These are phyloP conservation scores for Cystoisospora suis DNA, from an alignment of 169 alveolate species.

Conservation along the genomic window DNA sequence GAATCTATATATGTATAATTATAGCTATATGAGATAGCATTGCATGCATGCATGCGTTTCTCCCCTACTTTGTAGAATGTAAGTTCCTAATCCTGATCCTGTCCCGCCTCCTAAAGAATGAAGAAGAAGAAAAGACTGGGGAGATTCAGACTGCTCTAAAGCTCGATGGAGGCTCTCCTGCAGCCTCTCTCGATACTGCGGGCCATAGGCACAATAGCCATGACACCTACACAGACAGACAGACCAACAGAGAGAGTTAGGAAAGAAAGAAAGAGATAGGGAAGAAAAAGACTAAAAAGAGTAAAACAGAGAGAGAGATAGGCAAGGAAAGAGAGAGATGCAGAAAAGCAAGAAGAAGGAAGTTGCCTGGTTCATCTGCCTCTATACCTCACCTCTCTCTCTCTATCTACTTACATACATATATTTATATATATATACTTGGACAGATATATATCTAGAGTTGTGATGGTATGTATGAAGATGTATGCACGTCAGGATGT, in stretches of 20 bases:
- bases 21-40: too few species aligned
- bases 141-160: slow-evolving; percentile 89
- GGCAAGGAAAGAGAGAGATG: neutral
- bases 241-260: neutral
- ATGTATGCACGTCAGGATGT: neutral
- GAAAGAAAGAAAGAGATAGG: neutral
- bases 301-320: neutral
- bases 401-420: neutral
- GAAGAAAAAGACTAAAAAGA: neutral
- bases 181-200: slow-evolving; percentile 83
- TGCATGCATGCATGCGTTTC: slow-evolving; percentile 31
- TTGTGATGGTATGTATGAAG: neutral
- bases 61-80: slow-evolving; percentile 87
- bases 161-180: slow-evolving; percentile 72
- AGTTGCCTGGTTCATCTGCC: too few species aligned
- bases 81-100: slow-evolving; percentile 98
- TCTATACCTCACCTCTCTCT: neutral
- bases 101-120: slow-evolving; percentile 99
- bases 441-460: too few species aligned
- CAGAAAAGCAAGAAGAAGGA: neutral
- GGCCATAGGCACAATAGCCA: slow-evolving; percentile 80
- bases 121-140: slow-evolving; percentile 93
- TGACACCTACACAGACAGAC: neutral
- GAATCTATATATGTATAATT: too few species aligned
- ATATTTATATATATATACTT: too few species aligned